phyloP scores from a whole-genome alignment of 805 yeast species.

The Kluyveromyces wickerhamii region DNA sequence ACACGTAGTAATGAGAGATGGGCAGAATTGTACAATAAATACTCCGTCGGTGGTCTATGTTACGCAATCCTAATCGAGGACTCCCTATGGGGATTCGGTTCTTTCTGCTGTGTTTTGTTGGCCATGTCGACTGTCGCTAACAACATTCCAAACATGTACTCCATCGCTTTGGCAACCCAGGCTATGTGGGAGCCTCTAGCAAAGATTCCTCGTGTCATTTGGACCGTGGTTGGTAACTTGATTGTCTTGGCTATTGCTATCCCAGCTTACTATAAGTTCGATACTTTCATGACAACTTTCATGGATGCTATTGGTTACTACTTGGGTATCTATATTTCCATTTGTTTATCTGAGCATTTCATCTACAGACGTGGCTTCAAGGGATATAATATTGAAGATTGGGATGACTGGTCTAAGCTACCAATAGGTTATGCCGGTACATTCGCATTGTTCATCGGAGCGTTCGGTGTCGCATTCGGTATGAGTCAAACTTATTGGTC shows the following conservation, averaged over 20 bases:
- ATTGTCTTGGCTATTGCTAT: slow-evolving; percentile 79
- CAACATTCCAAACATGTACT: slow-evolving; percentile 91
- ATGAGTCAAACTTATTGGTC: slow-evolving; percentile 81
- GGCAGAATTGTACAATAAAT: slow-evolving; percentile 40
- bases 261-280: slow-evolving; percentile 76
- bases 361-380: slow-evolving; percentile 57
- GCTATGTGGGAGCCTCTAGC: slow-evolving; percentile 70
- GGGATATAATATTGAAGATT: slow-evolving; percentile 57
- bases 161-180: slow-evolving; percentile 81
- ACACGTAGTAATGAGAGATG: slow-evolving; percentile 39
- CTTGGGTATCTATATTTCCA: slow-evolving; percentile 74
- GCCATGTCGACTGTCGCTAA: slow-evolving; percentile 84
- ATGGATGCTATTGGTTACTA: slow-evolving; percentile 91
- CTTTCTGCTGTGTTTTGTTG: slow-evolving; percentile 77
- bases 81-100: slow-evolving; percentile 82
- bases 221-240: slow-evolving; percentile 74
- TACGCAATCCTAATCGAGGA: slow-evolving; percentile 70
- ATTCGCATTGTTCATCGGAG: slow-evolving; percentile 73
- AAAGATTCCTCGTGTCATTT: slow-evolving; percentile 69
- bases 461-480: slow-evolving; percentile 78
- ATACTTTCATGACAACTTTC: slow-evolving; percentile 67
- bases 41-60: slow-evolving; percentile 75
- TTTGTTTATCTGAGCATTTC: slow-evolving; percentile 75
- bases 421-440: slow-evolving; percentile 78
- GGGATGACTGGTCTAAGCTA: slow-evolving; percentile 46